Conservation (phyloP, 148 eudicot species). For the Vaccinium corymbosum region DNA sequence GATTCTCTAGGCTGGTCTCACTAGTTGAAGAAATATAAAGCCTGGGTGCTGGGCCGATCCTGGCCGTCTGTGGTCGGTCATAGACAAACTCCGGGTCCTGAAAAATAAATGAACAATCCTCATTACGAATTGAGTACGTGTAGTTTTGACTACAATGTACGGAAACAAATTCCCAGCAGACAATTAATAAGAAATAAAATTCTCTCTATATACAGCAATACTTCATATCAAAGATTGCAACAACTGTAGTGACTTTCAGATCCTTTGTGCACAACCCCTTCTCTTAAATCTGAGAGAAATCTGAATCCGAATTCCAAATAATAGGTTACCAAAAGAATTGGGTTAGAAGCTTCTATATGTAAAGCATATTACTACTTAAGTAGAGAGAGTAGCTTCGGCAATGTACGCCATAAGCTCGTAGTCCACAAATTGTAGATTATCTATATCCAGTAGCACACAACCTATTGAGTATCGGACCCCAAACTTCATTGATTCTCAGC, state of each 20-base stretch:
- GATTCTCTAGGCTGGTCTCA: no score
- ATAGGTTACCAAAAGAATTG: background rate
- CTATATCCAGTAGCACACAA: constrained; percentile 5
- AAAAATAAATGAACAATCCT: background rate
- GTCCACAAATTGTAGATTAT: background rate
- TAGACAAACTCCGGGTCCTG: no score
- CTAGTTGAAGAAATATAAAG: no score
- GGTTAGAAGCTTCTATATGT: background rate
- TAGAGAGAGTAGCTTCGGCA: background rate
- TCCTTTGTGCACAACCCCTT: background rate
- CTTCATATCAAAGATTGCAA: background rate
- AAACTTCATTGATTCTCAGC: background rate
- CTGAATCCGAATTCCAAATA: background rate
- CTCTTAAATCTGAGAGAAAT: background rate
- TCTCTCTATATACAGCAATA: background rate
- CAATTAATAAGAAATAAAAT: background rate
- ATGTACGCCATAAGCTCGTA: background rate
- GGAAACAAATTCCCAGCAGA: background rate
- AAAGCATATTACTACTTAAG: background rate
- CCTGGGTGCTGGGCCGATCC: no score
- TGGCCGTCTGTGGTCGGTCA: no score
- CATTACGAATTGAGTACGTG: background rate
- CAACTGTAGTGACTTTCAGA: background rate
- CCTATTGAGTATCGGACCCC: background rate
- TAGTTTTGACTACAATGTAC: background rate